Conservation (phyloP, 352 stramenopile genomes). For the Globisporangium paddicum region DNA sequence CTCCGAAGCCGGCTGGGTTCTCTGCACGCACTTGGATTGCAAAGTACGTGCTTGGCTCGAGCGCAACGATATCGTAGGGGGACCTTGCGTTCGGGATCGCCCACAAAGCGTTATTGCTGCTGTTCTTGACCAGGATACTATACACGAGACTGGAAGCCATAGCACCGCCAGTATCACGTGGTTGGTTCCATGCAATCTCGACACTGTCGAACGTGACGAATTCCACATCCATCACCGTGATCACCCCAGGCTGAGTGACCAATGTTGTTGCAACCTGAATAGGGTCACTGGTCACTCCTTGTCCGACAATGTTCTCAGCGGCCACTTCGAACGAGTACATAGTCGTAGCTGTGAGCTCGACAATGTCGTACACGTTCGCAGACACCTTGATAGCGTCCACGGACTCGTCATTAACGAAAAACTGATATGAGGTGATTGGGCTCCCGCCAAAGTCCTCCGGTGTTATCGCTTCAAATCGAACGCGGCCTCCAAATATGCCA, state of each 20-base stretch:
- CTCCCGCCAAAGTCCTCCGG: constrained; percentile 39
- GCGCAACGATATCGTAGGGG: constrained; percentile 8
- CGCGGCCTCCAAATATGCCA: constrained; percentile 23
- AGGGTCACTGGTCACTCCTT: constrained; percentile 19
- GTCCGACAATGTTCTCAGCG: constrained; percentile 27
- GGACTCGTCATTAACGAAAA: constrained; percentile 23
- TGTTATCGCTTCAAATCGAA: constrained; percentile 21
- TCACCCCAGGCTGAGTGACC: constrained; percentile 19
- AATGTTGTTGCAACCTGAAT: constrained; percentile 22
- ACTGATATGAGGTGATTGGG: constrained; percentile 19
- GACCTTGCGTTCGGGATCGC: background rate
- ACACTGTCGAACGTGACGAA: constrained; percentile 22
- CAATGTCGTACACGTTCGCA: constrained; percentile 25
- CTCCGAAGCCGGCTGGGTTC: constrained; percentile 17
- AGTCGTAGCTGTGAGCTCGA: constrained; percentile 22
- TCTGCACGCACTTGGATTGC: constrained; percentile 23
- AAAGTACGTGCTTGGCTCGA: constrained; percentile 28
- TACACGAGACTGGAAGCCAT: constrained; percentile 19
- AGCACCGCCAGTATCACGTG: constrained; percentile 35
- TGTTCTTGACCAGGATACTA: constrained; percentile 17
- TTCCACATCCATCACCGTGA: constrained; percentile 12
- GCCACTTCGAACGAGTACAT: constrained; percentile 25
- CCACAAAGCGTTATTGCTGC: background rate
- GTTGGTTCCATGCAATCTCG: constrained; percentile 24
- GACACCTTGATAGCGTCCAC: constrained; percentile 3